phyloP scores from a whole-genome alignment of 495 filamentous ascomycete genomes.

The Penicillium fimorum region DNA sequence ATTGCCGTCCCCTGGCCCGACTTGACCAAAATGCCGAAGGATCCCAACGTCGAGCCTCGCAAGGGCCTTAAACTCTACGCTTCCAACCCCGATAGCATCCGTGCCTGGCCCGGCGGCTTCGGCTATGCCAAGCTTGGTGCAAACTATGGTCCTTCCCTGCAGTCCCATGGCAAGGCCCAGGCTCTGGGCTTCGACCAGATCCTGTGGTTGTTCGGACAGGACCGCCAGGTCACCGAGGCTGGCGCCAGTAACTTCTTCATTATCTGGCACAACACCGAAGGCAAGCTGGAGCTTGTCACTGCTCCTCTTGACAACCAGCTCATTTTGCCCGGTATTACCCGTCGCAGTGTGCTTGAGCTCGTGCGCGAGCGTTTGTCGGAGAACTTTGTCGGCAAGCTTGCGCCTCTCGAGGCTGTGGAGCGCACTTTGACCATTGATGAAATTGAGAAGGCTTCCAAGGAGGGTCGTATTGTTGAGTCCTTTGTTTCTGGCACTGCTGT shows the following conservation, averaged over 20 bases:
- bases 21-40: constrained; percentile 39
- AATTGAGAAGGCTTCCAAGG: constrained; percentile 65
- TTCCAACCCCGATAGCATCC: constrained; percentile 69
- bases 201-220: constrained; percentile 81
- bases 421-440: constrained; percentile 76
- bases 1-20: constrained; percentile 73
- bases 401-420: constrained; percentile 72
- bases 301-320: constrained; percentile 76
- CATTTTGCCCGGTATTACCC: constrained; percentile 82
- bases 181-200: constrained; percentile 77
- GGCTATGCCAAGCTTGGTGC: constrained; percentile 88
- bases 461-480: constrained; percentile 77
- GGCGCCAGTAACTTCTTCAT: constrained; percentile 94
- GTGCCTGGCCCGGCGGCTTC: constrained; percentile 91
- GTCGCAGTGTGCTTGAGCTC: constrained; percentile 72
- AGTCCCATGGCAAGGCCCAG: constrained; percentile 71
- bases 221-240: constrained; percentile 80
- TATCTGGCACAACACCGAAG: constrained; percentile 68
- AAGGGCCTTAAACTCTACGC: constrained; percentile 75
- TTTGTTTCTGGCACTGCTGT: constrained; percentile 88
- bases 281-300: constrained; percentile 72
- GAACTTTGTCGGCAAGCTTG: constrained; percentile 39
- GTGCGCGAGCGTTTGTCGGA: constrained; percentile 57
- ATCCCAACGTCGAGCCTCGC: constrained; percentile 22
- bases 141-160: constrained; percentile 82